Percentiles rank a stretch among this genome's conserved stretches.
phyloP scores from a whole-genome alignment of 495 filamentous ascomycete species.

The Penicillium antarcticum region DNA sequence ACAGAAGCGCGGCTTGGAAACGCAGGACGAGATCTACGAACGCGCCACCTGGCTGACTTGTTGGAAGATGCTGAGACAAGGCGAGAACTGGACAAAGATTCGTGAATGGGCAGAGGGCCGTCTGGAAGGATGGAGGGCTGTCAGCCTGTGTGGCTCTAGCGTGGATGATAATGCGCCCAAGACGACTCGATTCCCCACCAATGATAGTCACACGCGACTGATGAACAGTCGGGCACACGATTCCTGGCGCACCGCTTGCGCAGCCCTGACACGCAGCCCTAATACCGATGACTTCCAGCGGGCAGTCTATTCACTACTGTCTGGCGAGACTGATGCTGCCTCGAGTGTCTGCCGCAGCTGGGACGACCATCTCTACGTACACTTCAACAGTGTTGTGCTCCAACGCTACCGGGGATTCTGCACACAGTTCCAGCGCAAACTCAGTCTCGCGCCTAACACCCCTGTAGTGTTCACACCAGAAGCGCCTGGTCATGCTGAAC shows the following conservation, averaged over 20 bases:
- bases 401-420: conserved; percentile 45
- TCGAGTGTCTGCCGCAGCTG: conserved; percentile 72
- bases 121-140: conserved; percentile 81
- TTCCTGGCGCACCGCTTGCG: conserved; percentile 81
- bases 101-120: conserved; percentile 76
- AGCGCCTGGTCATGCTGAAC: conserved; percentile 36
- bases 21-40: conserved; percentile 81
- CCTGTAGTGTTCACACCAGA: conserved; percentile 35
- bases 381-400: conserved; percentile 79
- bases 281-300: conserved; percentile 74
- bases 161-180: conserved; percentile 29
- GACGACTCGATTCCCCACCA: conserved; percentile 33
- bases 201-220: conserved; percentile 44
- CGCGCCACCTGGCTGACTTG: conserved; percentile 81
- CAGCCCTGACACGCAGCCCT: conserved; percentile 63
- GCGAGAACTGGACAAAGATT: conserved; percentile 66
- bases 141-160: conserved; percentile 43
- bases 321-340: conserved; percentile 75
- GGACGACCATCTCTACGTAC: conserved; percentile 89
- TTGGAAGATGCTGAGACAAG: conserved; percentile 84
- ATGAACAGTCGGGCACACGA: conserved; percentile 49
- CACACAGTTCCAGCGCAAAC: conserved; percentile 41
- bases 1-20: conserved; percentile 69
- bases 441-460: conserved; percentile 33
- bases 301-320: conserved; percentile 84